Base-by-base conservation (phyloP, 345 rosid genomes). In the Boechera retrofracta region DNA sequence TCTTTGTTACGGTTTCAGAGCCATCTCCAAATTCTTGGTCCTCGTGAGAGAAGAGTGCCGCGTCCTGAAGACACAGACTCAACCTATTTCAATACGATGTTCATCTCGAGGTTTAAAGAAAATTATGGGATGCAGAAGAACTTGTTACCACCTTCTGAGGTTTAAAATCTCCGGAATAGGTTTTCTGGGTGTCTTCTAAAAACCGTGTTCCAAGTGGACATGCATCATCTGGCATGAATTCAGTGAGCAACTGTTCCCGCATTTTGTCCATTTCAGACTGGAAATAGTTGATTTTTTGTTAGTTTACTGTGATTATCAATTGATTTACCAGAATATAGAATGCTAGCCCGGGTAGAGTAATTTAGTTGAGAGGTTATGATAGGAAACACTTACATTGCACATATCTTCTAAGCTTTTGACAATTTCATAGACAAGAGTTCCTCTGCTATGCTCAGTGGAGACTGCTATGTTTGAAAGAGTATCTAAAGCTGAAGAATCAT, bases 171-270 rank as follows among this genome's bases (percentile, higher is more conserved):
- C 77, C 84, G 2, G 73, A 55, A 56, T 82, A 83, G 39, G 56
- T 48, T 73, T 82, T 79, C 56, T 71, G 80, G 7, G 80, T 81
- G 69, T 85, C 76, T 74, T 86, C 95, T 41, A 75, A 73, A 56
- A 88, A 79, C 62, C 82, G 89, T 77, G 87, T 75, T 79, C 95
- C 98, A 66, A 92, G 67, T 31, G 87, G 97, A 82, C 93, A 92
- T 56, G 83, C 86, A 68, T 92, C 99, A 78, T 92, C 98, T 1
- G 98, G 98, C 70, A 87, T 61, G 79, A 95, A 95, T 70, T 95
- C 94, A 16, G 44, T 80, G 36, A 89, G 85, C 65, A 95, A 84
- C 76, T 88, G 88, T 72, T 87, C 89, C 75, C 67, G 74, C 71
- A 82, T 70, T 69, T 68, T 69, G 41, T 90, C 84, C 79, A 86